Evolutionary conservation across 2,329 filamentous ascomycete species (phyloP).

Genomic region (Reticulascus tulasneorum): DNA sequence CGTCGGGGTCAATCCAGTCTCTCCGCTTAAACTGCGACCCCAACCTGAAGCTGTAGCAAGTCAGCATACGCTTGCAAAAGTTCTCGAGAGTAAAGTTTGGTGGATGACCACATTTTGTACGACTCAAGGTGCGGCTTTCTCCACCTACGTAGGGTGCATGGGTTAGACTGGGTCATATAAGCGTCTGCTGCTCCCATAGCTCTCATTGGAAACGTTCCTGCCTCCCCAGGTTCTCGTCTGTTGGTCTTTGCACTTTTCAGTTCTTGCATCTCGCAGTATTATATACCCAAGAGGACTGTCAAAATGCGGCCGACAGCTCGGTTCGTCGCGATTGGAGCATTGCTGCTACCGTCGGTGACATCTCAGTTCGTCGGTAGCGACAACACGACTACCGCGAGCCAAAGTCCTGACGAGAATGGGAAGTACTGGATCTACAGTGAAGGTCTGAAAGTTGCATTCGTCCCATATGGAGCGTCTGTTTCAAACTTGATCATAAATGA

Average conservation of each 20-base stretch:
- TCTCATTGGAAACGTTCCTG: no score
- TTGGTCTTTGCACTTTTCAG: background rate
- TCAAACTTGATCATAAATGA: slow-evolving; percentile 69
- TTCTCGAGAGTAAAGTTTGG: no score
- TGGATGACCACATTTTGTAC: no score
- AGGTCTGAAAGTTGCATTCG: slow-evolving; percentile 64
- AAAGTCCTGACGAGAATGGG: slow-evolving; percentile 51
- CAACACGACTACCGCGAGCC: slow-evolving; percentile 16
- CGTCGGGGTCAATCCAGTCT: no score
- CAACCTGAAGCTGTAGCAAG: no score
- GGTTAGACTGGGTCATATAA: background rate
- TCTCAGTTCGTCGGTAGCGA: slow-evolving; percentile 20
- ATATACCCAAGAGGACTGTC: background rate
- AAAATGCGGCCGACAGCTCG: slow-evolving; percentile 11
- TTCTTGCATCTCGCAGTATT: background rate
- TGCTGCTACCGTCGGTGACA: slow-evolving; percentile 23
- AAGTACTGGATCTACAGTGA: slow-evolving; percentile 70
- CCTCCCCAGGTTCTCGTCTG: background rate
- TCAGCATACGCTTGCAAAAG: no score
- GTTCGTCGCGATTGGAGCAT: slow-evolving; percentile 8
- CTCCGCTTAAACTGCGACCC: no score
- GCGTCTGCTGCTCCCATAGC: no score
- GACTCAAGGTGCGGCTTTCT: no score
- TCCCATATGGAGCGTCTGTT: slow-evolving; percentile 71
- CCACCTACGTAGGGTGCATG: background rate